Evolutionary conservation across 768 basidiomycete genomes (phyloP), one percentile per base, ranked within the genome.

Genomic region (Tulasnella sp.): DNA sequence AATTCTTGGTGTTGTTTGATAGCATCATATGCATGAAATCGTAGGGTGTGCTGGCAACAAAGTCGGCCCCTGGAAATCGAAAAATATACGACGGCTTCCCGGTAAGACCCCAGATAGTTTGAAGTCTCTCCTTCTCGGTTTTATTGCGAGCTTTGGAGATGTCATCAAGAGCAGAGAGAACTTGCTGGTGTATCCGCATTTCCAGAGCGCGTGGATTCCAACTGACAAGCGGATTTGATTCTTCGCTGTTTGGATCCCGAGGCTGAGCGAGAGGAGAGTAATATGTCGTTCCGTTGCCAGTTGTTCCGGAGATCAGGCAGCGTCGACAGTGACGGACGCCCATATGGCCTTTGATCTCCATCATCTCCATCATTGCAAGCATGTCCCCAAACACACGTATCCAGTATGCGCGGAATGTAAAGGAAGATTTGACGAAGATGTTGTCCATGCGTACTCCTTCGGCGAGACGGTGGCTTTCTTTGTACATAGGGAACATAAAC

Each of bases 1-100:
- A 76, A 26, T 84, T 74, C 1, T 12, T 12, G 42, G n/a, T n/a
- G n/a, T 83, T 62, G 73, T 86, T 86, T 73, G 83, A 83, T 75
- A 85, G 76, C 12, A n/a, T n/a, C 0, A 84, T 78, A 69, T 87
- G 85, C 82, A 86, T 85, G 77, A 84, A 83, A 65, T 86, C 84
- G 73, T 81, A 81, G 0, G 83, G 84, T 35, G 77, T 77, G 34
- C 83, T 82, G 81, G 4, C 22, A 0, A 0, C 84, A 81, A 73
- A 83, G 82, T 5, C 76, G 76, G n/a, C 84, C n/a, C 47, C 52
- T 37, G 22, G 64, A 0, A 84, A 77, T 19, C 35, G 12, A n/a
- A 12, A 44, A n/a, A 44, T 44, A n/a, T 44, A 44, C 12, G 42
- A 44, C n/a, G n/a, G n/a, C 42, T n/a, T 12, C 12, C 42, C 42